phyloP scores from a whole-genome alignment of 2,329 filamentous ascomycete species.

The Fusarium brachygibbosum region DNA sequence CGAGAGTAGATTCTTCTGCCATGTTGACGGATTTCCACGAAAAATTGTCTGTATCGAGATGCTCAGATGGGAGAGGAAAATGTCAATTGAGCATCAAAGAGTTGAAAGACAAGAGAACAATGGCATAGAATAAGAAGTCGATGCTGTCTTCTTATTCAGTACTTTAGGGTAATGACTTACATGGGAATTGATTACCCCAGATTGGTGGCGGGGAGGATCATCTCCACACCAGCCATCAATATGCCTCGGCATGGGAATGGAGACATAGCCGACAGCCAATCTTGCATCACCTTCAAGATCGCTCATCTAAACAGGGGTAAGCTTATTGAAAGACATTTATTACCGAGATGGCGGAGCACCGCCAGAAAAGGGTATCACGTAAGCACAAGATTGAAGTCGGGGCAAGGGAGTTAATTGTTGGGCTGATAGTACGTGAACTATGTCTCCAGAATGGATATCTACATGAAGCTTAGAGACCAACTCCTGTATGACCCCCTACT shows the following conservation, averaged over 20 bases:
- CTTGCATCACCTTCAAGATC: not conserved
- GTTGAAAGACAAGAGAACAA: not conserved
- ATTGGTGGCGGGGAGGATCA: conserved; percentile 35
- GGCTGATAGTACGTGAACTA: not conserved
- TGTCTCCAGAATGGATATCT: no score
- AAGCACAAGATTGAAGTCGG: not conserved
- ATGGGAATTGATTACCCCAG: conserved; percentile 22
- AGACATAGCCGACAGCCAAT: conserved; percentile 14
- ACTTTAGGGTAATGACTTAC: conserved; percentile 15
- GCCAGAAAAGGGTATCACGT: not conserved
- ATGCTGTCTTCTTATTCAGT: conserved; percentile 13
- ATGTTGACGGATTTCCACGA: conserved; percentile 12
- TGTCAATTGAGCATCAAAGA: not conserved
- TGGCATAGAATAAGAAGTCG: not conserved
- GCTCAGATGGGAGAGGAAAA: no score
- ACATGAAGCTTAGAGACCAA: no score
- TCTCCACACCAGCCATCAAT: conserved; percentile 26
- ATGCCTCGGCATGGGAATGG: conserved; percentile 23
- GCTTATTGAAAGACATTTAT: not conserved
- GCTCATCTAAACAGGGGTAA: not conserved
- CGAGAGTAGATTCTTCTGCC: conserved; percentile 50
- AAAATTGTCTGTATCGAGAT: not conserved
- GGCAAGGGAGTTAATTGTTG: no score
- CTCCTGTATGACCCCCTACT: no score
- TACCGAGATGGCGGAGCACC: not conserved